Evolutionary conservation across 1,284 basidiomycete species (phyloP), one percentile per base, ranked within the genome.

Genomic region (Polyporus tsugae): DNA sequence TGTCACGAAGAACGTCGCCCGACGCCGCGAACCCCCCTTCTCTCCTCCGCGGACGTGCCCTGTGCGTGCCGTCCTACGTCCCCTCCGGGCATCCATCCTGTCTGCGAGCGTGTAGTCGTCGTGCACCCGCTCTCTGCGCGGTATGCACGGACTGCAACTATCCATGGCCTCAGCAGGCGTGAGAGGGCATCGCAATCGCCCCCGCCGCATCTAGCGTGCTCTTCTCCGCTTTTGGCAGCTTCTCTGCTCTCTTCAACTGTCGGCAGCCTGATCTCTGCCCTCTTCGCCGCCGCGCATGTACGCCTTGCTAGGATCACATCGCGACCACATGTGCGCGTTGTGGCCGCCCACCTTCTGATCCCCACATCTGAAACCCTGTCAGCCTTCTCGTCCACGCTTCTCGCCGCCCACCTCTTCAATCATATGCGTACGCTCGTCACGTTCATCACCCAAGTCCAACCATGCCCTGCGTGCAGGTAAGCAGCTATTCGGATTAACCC

Each of bases 251-350:
- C 29, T 11, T 35, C 29, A 17, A 22, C 19, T 36, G 35, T 15
- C 63, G 42, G 19, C 25, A 10, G 19, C 35, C 41, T 60, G 59
- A 60, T 59, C 22, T 52, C 6, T 25, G 17, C 41, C 44, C 35
- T 38, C 29, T 52, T 44, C 38, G 22, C 59, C 59, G 57, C 64
- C 65, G 49, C 36, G 15, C 35, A 36, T 35, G 35, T 22, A 35
- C 38, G 38, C 36, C 33, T 46, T 44, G 25, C 19, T 38, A 13
- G 65, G 52, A 66, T 66, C 65, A 66, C 65, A 66, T 66, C 58
- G 58, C 60, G 60, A 44, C 53, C 25, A 53, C 60, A 60, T 62
- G 60, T 52, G 65, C 65, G 10, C 53, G 22, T 25, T 57, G 46
- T 55, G 57, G 68, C 63, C 46, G 57, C 33, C 52, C 55, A 29